Base-by-base conservation (phyloP, 2,329 filamentous ascomycete species). In the Penicillium sp. region DNA sequence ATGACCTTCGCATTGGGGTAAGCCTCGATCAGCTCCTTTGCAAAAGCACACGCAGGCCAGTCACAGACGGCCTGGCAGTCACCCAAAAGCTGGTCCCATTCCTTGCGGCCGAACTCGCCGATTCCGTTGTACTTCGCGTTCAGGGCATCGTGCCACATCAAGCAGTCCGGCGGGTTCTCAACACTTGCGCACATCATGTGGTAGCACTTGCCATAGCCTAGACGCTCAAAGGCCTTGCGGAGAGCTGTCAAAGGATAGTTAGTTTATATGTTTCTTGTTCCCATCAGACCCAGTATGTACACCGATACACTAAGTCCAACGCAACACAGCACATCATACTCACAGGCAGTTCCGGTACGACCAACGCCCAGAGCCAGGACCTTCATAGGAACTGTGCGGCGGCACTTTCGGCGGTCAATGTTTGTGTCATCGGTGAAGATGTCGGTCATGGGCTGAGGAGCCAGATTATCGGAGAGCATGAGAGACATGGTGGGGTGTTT, bases 1-100 rank as follows among this genome's bases (percentile, higher is more conserved):
- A 91, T 81, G 53, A 90, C 83, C 73, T 90, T 90, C 57, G 87
- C 87, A 54, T 89, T 84, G 1, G 87, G 87, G 69, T 90, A 90
- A 16, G 86, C 85, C 67, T 87, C 83, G 60, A 89, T 87, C 59
- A 90, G 79, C 71, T 90, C 87, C 71, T 86, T 82, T 52, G 84
- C 84, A 66, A 90, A 90, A 43, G 84, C 83, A 44, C 85, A 83
- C 25, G 84, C 83, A 9, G 87, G 87, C 83, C 83, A 87, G 77
- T 89, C 87, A 72, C 84, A 87, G 19, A 89, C 84, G 43, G 86
- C 86, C 74, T 79, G 84, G 69, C 84, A 85, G 71, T 87, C 81
- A 50, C 86, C 85, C 58, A 89, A 77, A 11, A 90, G 79, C 72
- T 86, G 81, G 71, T 89, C 86, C 84, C 85, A 90, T 72, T 89